These are phyloP conservation scores for Kluyveromyces lactis DNA, from an alignment of 805 yeast genomes.

Conservation along the genomic window DNA sequence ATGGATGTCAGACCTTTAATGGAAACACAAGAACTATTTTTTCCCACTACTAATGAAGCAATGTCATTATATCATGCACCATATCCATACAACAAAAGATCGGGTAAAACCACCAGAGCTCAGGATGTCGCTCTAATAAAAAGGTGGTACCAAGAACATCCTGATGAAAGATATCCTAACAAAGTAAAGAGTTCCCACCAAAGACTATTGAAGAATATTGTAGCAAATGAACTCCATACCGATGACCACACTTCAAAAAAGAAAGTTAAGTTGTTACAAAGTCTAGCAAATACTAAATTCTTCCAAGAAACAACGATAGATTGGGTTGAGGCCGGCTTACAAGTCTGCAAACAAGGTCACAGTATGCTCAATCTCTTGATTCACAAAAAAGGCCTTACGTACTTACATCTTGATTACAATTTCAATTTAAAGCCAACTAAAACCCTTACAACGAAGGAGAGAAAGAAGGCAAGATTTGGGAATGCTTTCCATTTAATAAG, in stretches of 20 bases:
- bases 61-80: slow-evolving; percentile 73
- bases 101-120: slow-evolving; percentile 69
- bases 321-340: slow-evolving; percentile 98
- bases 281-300: slow-evolving; percentile 70
- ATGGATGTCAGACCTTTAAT: slow-evolving; percentile 45
- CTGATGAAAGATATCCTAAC: slow-evolving; percentile 52
- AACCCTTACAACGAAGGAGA: slow-evolving; percentile 90
- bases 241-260: slow-evolving; percentile 35
- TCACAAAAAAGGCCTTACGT: slow-evolving; percentile 85
- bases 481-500: slow-evolving; percentile 91
- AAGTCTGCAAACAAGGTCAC: slow-evolving; percentile 86
- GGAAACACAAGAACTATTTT: slow-evolving; percentile 34
- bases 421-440: slow-evolving; percentile 94
- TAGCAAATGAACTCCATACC: slow-evolving; percentile 61
- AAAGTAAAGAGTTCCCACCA: slow-evolving; percentile 87
- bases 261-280: slow-evolving; percentile 52
- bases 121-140: slow-evolving; percentile 85
- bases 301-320: slow-evolving; percentile 89
- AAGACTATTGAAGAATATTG: slow-evolving; percentile 69
- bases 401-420: slow-evolving; percentile 88
- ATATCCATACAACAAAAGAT: slow-evolving; percentile 70
- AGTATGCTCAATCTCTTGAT: slow-evolving; percentile 86
- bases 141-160: slow-evolving; percentile 69
- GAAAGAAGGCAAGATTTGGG: slow-evolving; percentile 93
- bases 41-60: slow-evolving; percentile 46